A percentile compares a stretch with the other conserved stretches of the same genome.
Conservation (phyloP, 495 filamentous ascomycete genomes). For the Rhypophila decipiens region DNA sequence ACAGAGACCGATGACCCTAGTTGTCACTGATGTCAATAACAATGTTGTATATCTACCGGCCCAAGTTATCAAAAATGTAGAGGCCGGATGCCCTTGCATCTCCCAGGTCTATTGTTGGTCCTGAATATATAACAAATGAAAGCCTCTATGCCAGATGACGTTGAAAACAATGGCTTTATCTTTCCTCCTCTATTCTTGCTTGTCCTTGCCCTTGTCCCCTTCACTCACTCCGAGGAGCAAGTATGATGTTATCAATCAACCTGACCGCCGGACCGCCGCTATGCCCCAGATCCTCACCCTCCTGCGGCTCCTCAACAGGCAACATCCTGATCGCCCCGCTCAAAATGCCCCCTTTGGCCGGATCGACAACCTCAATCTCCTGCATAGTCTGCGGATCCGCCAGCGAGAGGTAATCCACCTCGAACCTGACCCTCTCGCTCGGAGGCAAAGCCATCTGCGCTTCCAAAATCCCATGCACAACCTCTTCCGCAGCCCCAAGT, state of each 20-base stretch:
- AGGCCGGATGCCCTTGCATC: too few species aligned
- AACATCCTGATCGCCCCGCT: constrained; percentile 89
- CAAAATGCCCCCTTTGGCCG: constrained; percentile 66
- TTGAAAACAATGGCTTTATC: too few species aligned
- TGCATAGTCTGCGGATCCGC: constrained; percentile 75
- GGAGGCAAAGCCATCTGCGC: constrained; percentile 59
- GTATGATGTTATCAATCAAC: constrained; percentile 89
- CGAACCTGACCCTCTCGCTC: constrained; percentile 59
- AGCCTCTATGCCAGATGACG: too few species aligned
- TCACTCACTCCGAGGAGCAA: constrained; percentile 36
- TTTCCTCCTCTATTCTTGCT: background rate
- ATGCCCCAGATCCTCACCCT: constrained; percentile 67
- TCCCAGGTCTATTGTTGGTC: too few species aligned
- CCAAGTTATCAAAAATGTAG: too few species aligned
- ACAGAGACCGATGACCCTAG: too few species aligned
- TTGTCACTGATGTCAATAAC: too few species aligned
- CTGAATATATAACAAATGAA: too few species aligned
- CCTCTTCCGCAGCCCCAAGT: constrained; percentile 55
- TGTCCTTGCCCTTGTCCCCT: background rate
- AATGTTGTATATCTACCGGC: too few species aligned
- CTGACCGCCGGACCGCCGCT: constrained; percentile 64
- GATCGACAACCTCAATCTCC: constrained; percentile 63
- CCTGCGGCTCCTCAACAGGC: constrained; percentile 60
- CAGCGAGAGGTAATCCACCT: constrained; percentile 86
- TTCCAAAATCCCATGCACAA: constrained; percentile 43